Evolutionary conservation across 139 green algal genomes (phyloP).

Genomic region (Zygnema cylindricum): DNA sequence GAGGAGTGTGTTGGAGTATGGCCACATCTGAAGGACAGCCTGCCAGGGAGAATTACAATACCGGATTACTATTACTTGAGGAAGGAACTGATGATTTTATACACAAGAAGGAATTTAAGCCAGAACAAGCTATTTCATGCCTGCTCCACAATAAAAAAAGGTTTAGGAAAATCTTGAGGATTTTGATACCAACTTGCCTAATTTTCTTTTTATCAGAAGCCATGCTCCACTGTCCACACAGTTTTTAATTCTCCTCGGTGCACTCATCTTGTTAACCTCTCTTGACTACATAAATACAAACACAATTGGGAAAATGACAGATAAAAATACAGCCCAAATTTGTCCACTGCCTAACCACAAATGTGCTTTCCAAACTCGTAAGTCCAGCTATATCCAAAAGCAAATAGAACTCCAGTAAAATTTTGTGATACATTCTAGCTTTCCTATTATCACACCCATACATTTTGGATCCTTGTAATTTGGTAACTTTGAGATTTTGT

Average conservation of each 20-base stretch:
- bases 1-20: conserved; percentile 53
- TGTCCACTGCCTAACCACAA: too few species aligned
- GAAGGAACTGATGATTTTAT: background rate
- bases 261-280: too few species aligned
- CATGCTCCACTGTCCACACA: background rate
- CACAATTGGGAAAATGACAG: too few species aligned
- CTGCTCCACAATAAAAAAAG: background rate
- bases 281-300: too few species aligned
- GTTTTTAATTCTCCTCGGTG: too few species aligned
- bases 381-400: background rate
- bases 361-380: background rate
- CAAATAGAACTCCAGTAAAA: background rate
- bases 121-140: background rate
- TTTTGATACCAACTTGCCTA: background rate
- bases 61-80: background rate
- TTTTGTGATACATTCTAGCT: background rate
- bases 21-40: conserved; percentile 48
- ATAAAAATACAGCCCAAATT: too few species aligned
- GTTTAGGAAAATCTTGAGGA: background rate
- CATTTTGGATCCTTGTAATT: background rate
- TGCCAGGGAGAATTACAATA: conserved; percentile 28
- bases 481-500: background rate
- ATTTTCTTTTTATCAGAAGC: background rate
- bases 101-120: background rate
- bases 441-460: background rate